These are phyloP conservation scores for Rossbeevera mucosa DNA, from an alignment of 768 basidiomycete species.

Conservation along the genomic window DNA sequence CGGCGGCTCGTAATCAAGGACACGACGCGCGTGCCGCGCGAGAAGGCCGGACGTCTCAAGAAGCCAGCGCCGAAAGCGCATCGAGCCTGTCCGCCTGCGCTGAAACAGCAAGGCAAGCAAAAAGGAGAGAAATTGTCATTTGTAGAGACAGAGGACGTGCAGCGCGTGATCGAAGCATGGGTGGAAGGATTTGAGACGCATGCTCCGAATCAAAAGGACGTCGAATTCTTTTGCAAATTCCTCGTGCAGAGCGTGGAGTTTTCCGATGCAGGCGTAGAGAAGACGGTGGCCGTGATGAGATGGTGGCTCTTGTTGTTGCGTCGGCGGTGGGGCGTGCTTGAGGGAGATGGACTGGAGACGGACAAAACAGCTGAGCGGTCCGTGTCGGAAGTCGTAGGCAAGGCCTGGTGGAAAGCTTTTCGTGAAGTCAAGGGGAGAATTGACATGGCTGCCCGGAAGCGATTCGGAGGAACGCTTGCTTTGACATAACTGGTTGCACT, in stretches of 20 bases:
- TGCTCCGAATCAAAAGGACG: constrained; percentile 69
- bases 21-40: constrained; percentile 22
- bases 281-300: constrained; percentile 64
- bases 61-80: constrained; percentile 56
- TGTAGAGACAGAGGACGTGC: constrained; percentile 67
- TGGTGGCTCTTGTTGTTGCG: constrained; percentile 79
- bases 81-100: constrained; percentile 43
- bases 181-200: constrained; percentile 55
- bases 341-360: constrained; percentile 36
- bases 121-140: constrained; percentile 55
- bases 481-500: constrained; percentile 39
- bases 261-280: constrained; percentile 64
- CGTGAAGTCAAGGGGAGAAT: constrained; percentile 61
- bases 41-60: constrained; percentile 34
- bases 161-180: constrained; percentile 71
- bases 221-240: constrained; percentile 71
- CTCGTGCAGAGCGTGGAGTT: constrained; percentile 65
- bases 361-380: constrained; percentile 27
- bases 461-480: constrained; percentile 69
- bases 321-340: constrained; percentile 57
- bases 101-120: constrained; percentile 51
- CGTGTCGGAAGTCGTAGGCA: constrained; percentile 45
- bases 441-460: constrained; percentile 57
- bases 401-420: constrained; percentile 82
- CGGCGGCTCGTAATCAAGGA: constrained; percentile 49